These are phyloP conservation scores for Ophiosphaerella korrae DNA, from an alignment of 2,329 filamentous ascomycete genomes.

Conservation along the genomic window DNA sequence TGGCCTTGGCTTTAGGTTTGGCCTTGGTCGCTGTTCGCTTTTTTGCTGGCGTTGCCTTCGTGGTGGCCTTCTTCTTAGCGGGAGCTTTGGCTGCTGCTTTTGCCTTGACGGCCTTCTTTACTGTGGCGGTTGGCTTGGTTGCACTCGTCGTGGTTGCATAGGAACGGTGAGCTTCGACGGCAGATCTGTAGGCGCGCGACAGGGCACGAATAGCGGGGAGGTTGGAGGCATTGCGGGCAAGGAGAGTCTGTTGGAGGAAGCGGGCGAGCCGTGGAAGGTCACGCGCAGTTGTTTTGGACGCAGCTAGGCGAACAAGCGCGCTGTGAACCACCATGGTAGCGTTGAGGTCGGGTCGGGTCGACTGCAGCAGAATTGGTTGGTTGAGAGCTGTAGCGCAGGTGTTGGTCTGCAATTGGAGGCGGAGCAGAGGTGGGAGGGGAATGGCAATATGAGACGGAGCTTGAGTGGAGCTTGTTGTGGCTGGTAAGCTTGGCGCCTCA, in stretches of 20 bases:
- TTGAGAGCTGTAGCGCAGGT: slow-evolving; percentile 18
- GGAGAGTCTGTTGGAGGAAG: slow-evolving; percentile 30
- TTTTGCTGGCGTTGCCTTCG: not conserved
- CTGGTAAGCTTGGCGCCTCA: not conserved
- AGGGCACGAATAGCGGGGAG: slow-evolving; percentile 23
- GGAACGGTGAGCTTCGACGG: slow-evolving; percentile 28
- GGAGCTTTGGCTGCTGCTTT: slow-evolving; percentile 19
- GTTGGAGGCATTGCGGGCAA: slow-evolving; percentile 29
- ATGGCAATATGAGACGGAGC: not conserved
- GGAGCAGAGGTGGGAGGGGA: not conserved
- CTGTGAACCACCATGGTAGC: slow-evolving; percentile 43
- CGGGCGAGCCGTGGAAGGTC: slow-evolving; percentile 42
- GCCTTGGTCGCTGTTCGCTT: slow-evolving; percentile 26
- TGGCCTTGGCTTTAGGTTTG: not conserved
- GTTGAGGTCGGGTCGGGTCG: not conserved
- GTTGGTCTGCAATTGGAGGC: slow-evolving; percentile 22
- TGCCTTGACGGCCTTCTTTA: slow-evolving; percentile 37
- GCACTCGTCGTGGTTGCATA: slow-evolving; percentile 42
- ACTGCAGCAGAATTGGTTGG: not conserved
- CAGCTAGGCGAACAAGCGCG: slow-evolving; percentile 44
- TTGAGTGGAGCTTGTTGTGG: not conserved
- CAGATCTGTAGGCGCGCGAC: slow-evolving; percentile 30
- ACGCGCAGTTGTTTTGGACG: slow-evolving; percentile 43
- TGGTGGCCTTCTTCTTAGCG: slow-evolving; percentile 25
- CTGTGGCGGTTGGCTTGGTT: slow-evolving; percentile 40